A percentile compares a stretch with the other conserved stretches of the same genome.
Conservation (phyloP, 768 basidiomycete genomes). For the Suillus lakei region DNA sequence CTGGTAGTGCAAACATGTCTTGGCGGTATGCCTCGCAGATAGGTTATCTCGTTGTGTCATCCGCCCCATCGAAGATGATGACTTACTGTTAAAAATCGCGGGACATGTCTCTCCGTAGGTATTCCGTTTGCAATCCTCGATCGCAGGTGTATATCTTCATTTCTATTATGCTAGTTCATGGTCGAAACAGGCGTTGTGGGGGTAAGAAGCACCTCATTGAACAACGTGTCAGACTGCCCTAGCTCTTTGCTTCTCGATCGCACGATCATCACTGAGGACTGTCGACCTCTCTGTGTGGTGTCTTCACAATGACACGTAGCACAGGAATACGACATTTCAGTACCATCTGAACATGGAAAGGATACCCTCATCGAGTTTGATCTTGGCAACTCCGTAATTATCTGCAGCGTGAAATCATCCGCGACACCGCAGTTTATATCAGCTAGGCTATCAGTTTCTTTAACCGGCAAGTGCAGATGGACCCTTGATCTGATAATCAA, state of each 20-base stretch:
- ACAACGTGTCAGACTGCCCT: background rate
- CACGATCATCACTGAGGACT: background rate
- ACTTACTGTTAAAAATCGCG: constrained; percentile 44
- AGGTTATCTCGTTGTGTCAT: constrained; percentile 56
- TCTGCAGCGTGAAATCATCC: background rate
- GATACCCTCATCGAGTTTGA: background rate
- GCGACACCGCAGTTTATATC: background rate
- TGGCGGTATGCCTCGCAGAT: constrained; percentile 67
- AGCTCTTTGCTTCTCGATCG: background rate
- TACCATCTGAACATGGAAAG: background rate
- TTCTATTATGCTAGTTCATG: background rate
- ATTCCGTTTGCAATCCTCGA: background rate
- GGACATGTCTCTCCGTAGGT: constrained; percentile 13
- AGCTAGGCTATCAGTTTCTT: background rate
- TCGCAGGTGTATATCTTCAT: background rate
- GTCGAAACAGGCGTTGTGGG: background rate
- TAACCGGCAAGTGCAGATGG: background rate
- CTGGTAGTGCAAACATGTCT: constrained; percentile 76
- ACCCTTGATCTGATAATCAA: background rate
- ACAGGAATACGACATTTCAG: background rate
- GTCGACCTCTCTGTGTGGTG: background rate
- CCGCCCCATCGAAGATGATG: constrained; percentile 49
- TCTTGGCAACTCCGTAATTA: background rate
- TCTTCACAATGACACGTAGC: background rate
- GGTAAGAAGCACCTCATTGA: background rate